Percentiles rank a stretch among this genome's conserved stretches.
Conservation (phyloP, 78 protist genomes). For the Dictyostelium firmibasis region DNA sequence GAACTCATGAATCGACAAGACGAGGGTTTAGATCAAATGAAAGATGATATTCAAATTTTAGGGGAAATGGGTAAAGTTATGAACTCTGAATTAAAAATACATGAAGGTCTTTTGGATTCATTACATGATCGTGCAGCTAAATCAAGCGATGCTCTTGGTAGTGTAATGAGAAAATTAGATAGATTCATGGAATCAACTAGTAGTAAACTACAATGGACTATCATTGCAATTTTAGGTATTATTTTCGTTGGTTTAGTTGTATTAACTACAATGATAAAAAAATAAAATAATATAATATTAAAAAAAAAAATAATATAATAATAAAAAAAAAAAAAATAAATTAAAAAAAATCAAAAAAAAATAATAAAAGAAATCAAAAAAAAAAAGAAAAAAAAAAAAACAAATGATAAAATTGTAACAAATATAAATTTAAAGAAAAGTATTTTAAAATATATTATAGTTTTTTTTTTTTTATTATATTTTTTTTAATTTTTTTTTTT, state of each 20-base stretch:
- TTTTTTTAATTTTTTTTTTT: background rate
- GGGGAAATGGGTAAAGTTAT: conserved; percentile 50
- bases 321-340: background rate
- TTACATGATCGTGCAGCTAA: conserved; percentile 30
- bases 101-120: conserved; percentile 49
- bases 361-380: background rate
- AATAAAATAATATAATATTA: background rate
- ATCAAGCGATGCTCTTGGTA: conserved; percentile 22
- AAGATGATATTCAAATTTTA: background rate
- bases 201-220: conserved; percentile 58
- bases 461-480: background rate
- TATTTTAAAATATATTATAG: too few species aligned
- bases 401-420: too few species aligned
- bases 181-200: conserved; percentile 51
- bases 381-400: background rate
- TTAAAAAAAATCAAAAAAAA: background rate
- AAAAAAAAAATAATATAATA: background rate
- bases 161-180: conserved; percentile 75
- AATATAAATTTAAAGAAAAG: too few species aligned
- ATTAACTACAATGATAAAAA: conserved; percentile 38
- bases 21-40: conserved; percentile 20
- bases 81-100: conserved; percentile 17
- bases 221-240: conserved; percentile 50
- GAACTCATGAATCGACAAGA: conserved; percentile 17
- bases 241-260: conserved; percentile 51